Percentiles rank a stretch among this genome's conserved stretches.
phyloP scores from a whole-genome alignment of 768 basidiomycete genomes.

The Lyophyllum decastes region DNA sequence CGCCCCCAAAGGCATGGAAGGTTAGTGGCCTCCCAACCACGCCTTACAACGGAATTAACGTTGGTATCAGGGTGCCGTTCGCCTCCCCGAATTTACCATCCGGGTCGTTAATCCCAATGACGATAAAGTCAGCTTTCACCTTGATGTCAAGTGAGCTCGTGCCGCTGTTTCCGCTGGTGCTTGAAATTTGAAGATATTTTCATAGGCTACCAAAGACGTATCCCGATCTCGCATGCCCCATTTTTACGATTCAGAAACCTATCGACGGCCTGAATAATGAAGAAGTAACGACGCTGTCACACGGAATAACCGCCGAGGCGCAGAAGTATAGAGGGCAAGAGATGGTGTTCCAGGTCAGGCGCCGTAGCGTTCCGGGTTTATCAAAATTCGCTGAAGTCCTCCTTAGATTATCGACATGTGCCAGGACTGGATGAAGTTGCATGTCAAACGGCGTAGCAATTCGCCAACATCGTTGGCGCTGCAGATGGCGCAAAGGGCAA shows the following conservation, averaged over 20 bases:
- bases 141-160: slow-evolving; percentile 66
- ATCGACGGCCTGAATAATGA: slow-evolving; percentile 57
- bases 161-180: not conserved
- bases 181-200: slow-evolving; percentile 1
- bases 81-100: slow-evolving; percentile 77
- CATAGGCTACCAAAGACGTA: slow-evolving; percentile 80
- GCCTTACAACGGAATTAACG: slow-evolving; percentile 5
- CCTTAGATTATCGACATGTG: slow-evolving; percentile 62
- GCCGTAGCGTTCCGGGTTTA: not conserved
- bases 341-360: slow-evolving; percentile 75
- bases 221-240: slow-evolving; percentile 69
- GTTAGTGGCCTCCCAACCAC: slow-evolving; percentile 33
- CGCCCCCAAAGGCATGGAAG: slow-evolving; percentile 84
- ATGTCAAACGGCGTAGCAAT: slow-evolving; percentile 59
- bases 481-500: slow-evolving; percentile 76
- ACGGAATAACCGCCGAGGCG: slow-evolving; percentile 64
- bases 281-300: slow-evolving; percentile 57
- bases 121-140: slow-evolving; percentile 60
- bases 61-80: slow-evolving; percentile 55
- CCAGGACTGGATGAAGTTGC: slow-evolving; percentile 69
- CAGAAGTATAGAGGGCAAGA: slow-evolving; percentile 67
- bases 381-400: not conserved
- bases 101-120: slow-evolving; percentile 67
- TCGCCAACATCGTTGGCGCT: slow-evolving; percentile 70
- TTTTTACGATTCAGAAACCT: slow-evolving; percentile 69